These are phyloP conservation scores for Mycena chlorophos DNA, from an alignment of 768 basidiomycete genomes.

Conservation along the genomic window DNA sequence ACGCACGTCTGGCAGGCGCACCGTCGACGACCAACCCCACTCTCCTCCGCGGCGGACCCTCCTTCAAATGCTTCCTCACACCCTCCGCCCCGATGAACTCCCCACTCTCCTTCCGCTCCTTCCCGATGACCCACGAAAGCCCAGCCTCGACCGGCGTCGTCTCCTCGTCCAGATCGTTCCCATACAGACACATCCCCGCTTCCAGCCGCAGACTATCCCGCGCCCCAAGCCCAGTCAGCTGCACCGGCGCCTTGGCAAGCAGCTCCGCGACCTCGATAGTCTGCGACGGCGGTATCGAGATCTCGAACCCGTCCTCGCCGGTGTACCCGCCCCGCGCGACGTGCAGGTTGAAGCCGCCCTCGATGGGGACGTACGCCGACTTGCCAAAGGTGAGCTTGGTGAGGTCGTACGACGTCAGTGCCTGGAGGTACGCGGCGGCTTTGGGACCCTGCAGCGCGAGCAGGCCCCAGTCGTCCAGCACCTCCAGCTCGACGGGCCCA, in stretches of 20 bases:
- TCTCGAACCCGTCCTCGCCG: constrained; percentile 99
- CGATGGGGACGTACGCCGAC: constrained; percentile 77
- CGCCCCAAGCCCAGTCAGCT: constrained; percentile 87
- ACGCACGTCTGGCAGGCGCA: constrained; percentile 80
- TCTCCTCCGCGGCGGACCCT: constrained; percentile 74
- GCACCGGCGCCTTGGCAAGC: constrained; percentile 62
- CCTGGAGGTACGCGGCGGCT: constrained; percentile 78
- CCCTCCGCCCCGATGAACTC: constrained; percentile 79
- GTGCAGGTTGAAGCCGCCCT: constrained; percentile 78
- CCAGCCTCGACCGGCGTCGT: constrained; percentile 90
- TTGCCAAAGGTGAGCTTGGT: constrained; percentile 78
- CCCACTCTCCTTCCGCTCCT: constrained; percentile 70
- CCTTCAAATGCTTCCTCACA: constrained; percentile 74
- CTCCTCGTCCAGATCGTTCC: constrained; percentile 87
- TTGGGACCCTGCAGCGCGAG: constrained; percentile 93
- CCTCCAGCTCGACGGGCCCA: constrained; percentile 75
- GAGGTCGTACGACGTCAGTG: constrained; percentile 73
- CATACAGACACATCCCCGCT: constrained; percentile 96
- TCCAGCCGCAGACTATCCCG: constrained; percentile 93
- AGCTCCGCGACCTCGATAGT: constrained; percentile 73
- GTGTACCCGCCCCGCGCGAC: constrained; percentile 96
- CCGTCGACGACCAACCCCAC: constrained; percentile 83
- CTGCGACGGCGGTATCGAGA: constrained; percentile 82
- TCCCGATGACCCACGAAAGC: constrained; percentile 90
- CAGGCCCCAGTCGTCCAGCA: constrained; percentile 83